phyloP scores from a whole-genome alignment of 106 monocot genomes.

The Posidonia australis region DNA sequence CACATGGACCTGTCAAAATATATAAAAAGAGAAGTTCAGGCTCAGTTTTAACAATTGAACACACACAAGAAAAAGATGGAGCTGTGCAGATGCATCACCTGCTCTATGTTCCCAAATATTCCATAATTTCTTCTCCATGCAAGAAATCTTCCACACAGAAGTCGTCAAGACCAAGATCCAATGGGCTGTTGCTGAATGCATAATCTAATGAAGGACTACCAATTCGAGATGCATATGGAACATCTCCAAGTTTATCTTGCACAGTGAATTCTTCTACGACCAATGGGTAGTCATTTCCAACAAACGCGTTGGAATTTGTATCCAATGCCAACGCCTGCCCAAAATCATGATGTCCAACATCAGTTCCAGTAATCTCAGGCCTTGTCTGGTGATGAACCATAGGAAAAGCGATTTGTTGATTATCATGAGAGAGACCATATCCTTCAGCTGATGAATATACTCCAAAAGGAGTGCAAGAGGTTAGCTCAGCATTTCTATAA shows the following conservation, averaged over 20 bases:
- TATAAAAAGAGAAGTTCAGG: too few species aligned
- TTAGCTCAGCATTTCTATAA: conserved; percentile 12
- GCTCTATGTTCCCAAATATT: conserved; percentile 67
- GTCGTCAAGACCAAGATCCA: conserved; percentile 15
- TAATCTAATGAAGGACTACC: conserved; percentile 36
- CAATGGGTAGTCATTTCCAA: conserved; percentile 30
- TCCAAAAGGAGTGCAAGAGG: conserved; percentile 18
- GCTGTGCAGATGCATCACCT: too few species aligned
- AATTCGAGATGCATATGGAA: conserved; percentile 35
- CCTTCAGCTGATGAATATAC: conserved; percentile 18
- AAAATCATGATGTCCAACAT: conserved; percentile 27
- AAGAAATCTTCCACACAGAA: conserved; percentile 53
- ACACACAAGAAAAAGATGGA: too few species aligned
- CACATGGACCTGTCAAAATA: too few species aligned
- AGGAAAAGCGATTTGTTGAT: conserved; percentile 13
- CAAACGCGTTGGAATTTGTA: conserved; percentile 23
- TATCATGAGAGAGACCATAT: conserved; percentile 29
- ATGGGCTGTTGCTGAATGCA: conserved; percentile 39
- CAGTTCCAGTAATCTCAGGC: conserved; percentile 17
- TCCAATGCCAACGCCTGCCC: conserved; percentile 22
- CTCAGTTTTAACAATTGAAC: too few species aligned
- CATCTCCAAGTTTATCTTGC: conserved; percentile 43
- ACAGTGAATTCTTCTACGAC: conserved; percentile 40
- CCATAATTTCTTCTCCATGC: conserved; percentile 69
- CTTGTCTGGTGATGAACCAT: conserved; percentile 18